Conservation (phyloP, 371 early-diverging fungal genomes). For the Lichtheimia ramosa region DNA sequence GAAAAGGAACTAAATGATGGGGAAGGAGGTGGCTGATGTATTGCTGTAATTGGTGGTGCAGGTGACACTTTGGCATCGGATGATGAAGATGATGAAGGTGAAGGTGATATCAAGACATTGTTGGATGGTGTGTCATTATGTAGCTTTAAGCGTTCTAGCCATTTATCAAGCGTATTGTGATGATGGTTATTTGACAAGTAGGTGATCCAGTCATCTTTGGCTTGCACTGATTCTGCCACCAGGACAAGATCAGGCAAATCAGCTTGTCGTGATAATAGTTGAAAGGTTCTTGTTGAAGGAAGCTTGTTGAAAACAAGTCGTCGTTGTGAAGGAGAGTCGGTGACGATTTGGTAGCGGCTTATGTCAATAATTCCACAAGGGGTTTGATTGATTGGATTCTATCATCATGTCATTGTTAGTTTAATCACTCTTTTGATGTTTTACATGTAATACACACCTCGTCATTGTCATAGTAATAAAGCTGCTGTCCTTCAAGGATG, state of each 20-base stretch:
- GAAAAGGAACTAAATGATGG: constrained; percentile 2
- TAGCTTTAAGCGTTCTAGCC: constrained; percentile 22
- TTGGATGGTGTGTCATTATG: constrained; percentile 7
- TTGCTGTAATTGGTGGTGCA: no score
- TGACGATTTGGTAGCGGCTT: constrained; percentile 6
- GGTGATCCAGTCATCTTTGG: constrained; percentile 16
- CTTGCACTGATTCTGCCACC: constrained; percentile 13
- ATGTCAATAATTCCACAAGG: constrained; percentile 12
- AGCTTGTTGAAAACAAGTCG: constrained; percentile 6
- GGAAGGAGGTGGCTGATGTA: constrained; percentile 3
- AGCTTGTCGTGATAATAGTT: constrained; percentile 11
- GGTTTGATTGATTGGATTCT: not conserved
- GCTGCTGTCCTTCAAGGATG: constrained; percentile 16
- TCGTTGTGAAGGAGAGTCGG: constrained; percentile 10
- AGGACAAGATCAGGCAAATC: constrained; percentile 12
- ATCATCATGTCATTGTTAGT: not conserved
- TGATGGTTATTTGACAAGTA: not conserved
- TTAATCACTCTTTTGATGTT: not conserved
- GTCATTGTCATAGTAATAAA: constrained; percentile 13
- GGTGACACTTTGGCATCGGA: not conserved
- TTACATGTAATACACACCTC: constrained; percentile 8
- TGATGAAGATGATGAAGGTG: constrained; percentile 8
- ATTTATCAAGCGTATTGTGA: constrained; percentile 18
- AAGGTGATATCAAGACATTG: not conserved
- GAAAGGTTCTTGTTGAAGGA: constrained; percentile 10